phyloP scores from a whole-genome alignment of 495 filamentous ascomycete species.

The Penicillium canariense region DNA sequence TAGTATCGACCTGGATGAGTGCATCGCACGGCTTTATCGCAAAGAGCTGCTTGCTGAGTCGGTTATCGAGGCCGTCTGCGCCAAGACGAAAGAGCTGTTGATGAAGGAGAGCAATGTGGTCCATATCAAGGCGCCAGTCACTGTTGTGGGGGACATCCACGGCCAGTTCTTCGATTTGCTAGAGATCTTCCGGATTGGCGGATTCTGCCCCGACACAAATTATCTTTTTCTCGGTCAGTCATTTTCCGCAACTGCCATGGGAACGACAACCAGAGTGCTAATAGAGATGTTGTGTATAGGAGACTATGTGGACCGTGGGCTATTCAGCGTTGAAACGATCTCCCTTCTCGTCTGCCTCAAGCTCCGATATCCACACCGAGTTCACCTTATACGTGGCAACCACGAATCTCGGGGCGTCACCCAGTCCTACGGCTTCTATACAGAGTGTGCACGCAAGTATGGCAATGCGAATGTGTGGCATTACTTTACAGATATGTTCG shows the following conservation, averaged over 20 bases:
- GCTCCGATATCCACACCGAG: slow-evolving; percentile 84
- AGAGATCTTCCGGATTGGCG: slow-evolving; percentile 98
- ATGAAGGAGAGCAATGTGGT: slow-evolving; percentile 99
- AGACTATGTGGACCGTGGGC: slow-evolving; percentile 95
- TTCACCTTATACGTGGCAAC: slow-evolving; percentile 93
- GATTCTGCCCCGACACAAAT: slow-evolving; percentile 94
- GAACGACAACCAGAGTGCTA: neutral
- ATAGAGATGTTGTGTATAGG: slow-evolving; percentile 46
- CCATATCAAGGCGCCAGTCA: slow-evolving; percentile 91
- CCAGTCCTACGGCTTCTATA: slow-evolving; percentile 98
- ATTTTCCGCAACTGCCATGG: neutral
- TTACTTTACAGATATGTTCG: slow-evolving; percentile 99
- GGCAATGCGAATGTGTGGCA: slow-evolving; percentile 99
- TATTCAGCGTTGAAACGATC: slow-evolving; percentile 97
- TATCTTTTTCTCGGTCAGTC: slow-evolving; percentile 89
- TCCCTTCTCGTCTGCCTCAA: slow-evolving; percentile 94
- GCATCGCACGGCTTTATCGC: slow-evolving; percentile 90
- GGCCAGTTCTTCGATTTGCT: slow-evolving; percentile 98
- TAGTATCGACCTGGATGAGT: slow-evolving; percentile 97
- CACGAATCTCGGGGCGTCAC: slow-evolving; percentile 97
- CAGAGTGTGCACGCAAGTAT: slow-evolving; percentile 95
- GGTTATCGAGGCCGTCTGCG: slow-evolving; percentile 98
- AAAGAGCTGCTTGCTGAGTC: slow-evolving; percentile 96
- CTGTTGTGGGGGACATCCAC: slow-evolving; percentile 98
- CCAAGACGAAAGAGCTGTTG: slow-evolving; percentile 95